These are phyloP conservation scores for Arachnopeziza araneosa DNA, from an alignment of 2,329 filamentous ascomycete species.

Conservation along the genomic window DNA sequence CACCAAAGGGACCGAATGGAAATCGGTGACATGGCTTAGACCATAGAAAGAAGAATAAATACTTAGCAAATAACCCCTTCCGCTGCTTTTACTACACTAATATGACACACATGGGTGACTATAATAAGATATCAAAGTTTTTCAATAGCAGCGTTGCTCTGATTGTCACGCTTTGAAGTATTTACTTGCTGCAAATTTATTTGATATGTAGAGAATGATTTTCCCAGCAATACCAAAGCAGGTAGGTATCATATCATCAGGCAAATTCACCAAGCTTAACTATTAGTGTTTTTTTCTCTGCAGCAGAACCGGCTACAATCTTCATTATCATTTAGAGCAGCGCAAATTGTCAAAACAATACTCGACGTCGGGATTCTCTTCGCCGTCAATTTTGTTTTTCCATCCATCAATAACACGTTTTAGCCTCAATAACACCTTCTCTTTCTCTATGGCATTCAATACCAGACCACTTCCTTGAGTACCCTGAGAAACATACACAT, in stretches of 20 bases:
- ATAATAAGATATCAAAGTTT: too few relatives aligned
- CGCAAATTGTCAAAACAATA: neutral
- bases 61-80: neutral
- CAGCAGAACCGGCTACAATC: neutral
- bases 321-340: neutral
- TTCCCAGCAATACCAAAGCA: neutral
- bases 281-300: neutral
- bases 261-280: neutral
- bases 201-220: too few relatives aligned
- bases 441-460: neutral
- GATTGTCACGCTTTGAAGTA: too few relatives aligned
- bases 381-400: neutral
- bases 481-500: neutral
- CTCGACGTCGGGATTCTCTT: neutral
- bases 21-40: constrained; percentile 21
- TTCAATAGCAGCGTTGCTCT: too few relatives aligned
- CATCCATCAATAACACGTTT: neutral
- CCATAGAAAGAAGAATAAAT: constrained; percentile 19
- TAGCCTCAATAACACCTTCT: neutral
- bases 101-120: too few relatives aligned
- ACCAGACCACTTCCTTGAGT: neutral
- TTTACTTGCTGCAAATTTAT: too few relatives aligned
- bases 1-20: constrained; percentile 28
- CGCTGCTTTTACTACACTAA: too few relatives aligned
- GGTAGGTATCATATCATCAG: neutral